Percentiles rank a stretch among this genome's conserved stretches.
These are phyloP conservation scores for Croton setiger DNA, from an alignment of 441 rosid species.

Conservation along the genomic window DNA sequence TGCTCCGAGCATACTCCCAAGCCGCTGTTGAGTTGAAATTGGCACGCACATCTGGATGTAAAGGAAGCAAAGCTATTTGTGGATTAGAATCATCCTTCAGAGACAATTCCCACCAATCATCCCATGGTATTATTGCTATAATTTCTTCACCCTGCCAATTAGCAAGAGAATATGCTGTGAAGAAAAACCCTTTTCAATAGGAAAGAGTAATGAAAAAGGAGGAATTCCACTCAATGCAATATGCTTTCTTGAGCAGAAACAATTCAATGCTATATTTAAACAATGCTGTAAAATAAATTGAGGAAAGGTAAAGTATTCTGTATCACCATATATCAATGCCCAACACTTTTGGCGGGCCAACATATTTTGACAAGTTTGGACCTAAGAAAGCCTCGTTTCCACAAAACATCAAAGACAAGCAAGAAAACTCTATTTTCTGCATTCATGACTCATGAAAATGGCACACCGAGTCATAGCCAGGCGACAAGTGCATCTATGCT, in stretches of 20 bases:
- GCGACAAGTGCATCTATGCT: background rate
- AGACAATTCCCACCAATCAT: slow-evolving; percentile 91
- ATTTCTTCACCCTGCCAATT: slow-evolving; percentile 83
- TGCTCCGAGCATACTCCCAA: slow-evolving; percentile 89
- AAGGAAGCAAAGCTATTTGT: slow-evolving; percentile 86
- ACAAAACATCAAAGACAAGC: background rate
- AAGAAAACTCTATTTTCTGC: background rate
- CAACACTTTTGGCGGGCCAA: background rate
- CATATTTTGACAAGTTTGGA: background rate
- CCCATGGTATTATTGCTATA: slow-evolving; percentile 84
- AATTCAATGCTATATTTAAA: background rate
- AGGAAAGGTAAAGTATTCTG: background rate
- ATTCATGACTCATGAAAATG: background rate
- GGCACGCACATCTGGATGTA: slow-evolving; percentile 72
- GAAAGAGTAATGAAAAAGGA: background rate
- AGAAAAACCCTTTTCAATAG: background rate
- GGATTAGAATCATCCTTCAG: slow-evolving; percentile 88
- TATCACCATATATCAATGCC: background rate
- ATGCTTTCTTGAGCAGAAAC: background rate
- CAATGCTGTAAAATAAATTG: background rate
- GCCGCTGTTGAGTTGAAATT: slow-evolving; percentile 84
- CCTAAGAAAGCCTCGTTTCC: background rate
- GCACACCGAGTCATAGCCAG: background rate
- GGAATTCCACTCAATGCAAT: background rate
- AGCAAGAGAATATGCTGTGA: slow-evolving; percentile 2